Evolutionary conservation across 2,329 filamentous ascomycete species (phyloP).

Genomic region (Anisogramma anomala): DNA sequence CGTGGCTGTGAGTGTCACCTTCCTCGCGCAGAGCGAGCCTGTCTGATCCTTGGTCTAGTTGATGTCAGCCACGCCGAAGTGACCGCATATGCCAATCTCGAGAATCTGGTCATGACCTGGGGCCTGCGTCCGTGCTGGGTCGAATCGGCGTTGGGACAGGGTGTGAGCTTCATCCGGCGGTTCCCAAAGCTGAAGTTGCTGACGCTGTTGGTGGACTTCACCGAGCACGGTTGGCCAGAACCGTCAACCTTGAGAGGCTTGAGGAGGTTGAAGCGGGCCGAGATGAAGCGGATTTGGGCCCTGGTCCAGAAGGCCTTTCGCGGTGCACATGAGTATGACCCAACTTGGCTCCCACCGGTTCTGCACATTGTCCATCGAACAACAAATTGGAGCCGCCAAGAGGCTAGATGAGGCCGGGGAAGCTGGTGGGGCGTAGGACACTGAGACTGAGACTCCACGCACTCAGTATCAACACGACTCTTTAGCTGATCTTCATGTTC

Average conservation of each 20-base stretch:
- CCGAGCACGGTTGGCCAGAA: conserved; percentile 13
- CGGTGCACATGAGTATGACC: conserved; percentile 1
- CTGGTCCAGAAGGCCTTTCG: conserved; percentile 8
- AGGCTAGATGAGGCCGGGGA: conserved; percentile 5
- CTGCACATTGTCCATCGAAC: conserved; percentile 13
- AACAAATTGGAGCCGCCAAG: conserved; percentile 9
- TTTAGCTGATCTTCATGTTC: conserved; percentile 34
- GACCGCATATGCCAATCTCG: conserved; percentile 5
- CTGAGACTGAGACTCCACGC: no score
- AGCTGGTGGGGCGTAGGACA: no score
- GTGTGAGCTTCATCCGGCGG: conserved; percentile 9
- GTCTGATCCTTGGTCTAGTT: conserved; percentile 2
- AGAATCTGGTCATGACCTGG: conserved; percentile 16
- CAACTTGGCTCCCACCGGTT: conserved; percentile 6
- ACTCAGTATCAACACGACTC: no score
- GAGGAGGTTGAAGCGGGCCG: conserved; percentile 9
- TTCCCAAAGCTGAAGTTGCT: conserved; percentile 12
- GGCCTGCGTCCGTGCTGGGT: conserved; percentile 15
- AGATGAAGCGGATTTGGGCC: conserved; percentile 13
- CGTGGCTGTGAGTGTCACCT: conserved; percentile 11
- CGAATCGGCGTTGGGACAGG: conserved; percentile 11
- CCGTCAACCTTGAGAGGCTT: conserved; percentile 7
- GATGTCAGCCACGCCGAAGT: conserved; percentile 10
- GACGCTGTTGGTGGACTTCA: conserved; percentile 14
- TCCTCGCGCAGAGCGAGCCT: background rate